These are phyloP conservation scores for Ligustrum vulgare DNA, from an alignment of 257 asterid species.

Conservation along the genomic window DNA sequence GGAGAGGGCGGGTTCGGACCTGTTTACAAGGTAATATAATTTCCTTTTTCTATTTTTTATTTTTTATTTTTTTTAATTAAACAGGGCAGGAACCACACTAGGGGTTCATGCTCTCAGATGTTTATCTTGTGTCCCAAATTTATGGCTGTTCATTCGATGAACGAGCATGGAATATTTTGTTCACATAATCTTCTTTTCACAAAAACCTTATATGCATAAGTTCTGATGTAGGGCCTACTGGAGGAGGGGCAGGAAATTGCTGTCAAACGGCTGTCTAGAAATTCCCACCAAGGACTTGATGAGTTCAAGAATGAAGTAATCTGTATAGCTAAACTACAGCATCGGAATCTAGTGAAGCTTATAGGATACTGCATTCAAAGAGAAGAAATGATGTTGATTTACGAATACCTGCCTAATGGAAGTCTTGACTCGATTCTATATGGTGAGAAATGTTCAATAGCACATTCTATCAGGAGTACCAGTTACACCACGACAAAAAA, in stretches of 20 bases:
- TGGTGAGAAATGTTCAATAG: neutral
- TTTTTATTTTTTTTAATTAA: too few species aligned
- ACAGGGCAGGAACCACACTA: neutral
- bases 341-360: conserved; percentile 20
- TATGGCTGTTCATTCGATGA: neutral
- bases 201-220: neutral
- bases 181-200: too few species aligned
- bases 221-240: neutral
- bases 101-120: neutral
- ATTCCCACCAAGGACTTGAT: conserved; percentile 22
- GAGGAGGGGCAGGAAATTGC: conserved; percentile 21
- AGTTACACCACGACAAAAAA: neutral
- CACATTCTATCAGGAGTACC: neutral
- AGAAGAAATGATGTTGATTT: conserved; percentile 25
- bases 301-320: conserved; percentile 32
- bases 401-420: conserved; percentile 28
- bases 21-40: conserved; percentile 28
- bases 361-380: conserved; percentile 26
- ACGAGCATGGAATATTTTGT: neutral
- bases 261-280: conserved; percentile 24
- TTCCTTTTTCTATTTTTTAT: neutral
- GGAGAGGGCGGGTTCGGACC: conserved; percentile 31
- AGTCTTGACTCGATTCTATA: conserved; percentile 20
- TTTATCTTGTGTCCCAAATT: too few species aligned
- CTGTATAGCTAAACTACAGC: conserved; percentile 27